Conservation (phyloP, 1,284 basidiomycete genomes). For the Vanrija sp. region DNA sequence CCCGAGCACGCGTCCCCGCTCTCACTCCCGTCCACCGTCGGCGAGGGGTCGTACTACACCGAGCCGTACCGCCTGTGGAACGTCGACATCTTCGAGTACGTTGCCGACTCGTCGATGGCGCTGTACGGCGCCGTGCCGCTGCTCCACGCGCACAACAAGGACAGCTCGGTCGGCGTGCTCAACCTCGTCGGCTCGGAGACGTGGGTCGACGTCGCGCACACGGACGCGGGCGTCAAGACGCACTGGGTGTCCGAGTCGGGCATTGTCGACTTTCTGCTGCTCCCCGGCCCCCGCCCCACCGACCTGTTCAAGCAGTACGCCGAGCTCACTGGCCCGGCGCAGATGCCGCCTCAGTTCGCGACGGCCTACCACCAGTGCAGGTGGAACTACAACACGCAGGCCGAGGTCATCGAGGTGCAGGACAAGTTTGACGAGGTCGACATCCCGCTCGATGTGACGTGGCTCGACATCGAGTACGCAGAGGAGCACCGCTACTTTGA, state of each 20-base stretch:
- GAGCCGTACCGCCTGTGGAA: constrained; percentile 97
- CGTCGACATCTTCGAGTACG: constrained; percentile 95
- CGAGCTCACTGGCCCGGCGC: constrained; percentile 74
- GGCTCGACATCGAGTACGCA: constrained; percentile 97
- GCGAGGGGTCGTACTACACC: constrained; percentile 59
- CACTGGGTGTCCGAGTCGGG: constrained; percentile 98
- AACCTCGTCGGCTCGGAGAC: constrained; percentile 90
- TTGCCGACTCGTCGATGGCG: constrained; percentile 83
- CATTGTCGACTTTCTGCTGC: constrained; percentile 87
- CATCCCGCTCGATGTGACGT: constrained; percentile 94
- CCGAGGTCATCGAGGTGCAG: constrained; percentile 84
- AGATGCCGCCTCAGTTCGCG: constrained; percentile 84
- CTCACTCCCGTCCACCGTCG: constrained; percentile 71
- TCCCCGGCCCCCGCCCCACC: constrained; percentile 79
- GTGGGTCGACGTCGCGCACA: constrained; percentile 83
- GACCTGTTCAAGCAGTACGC: constrained; percentile 84
- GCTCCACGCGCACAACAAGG: constrained; percentile 81
- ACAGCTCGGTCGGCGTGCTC: constrained; percentile 83
- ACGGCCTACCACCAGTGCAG: constrained; percentile 96
- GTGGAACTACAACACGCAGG: constrained; percentile 94
- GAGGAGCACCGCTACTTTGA: constrained; percentile 96
- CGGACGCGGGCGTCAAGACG: constrained; percentile 63
- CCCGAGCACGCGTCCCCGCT: constrained; percentile 93
- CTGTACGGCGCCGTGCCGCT: constrained; percentile 89
- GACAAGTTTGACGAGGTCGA: constrained; percentile 84